phyloP scores from a whole-genome alignment of 176 grass and related monocot genomes.

The Aegilops speltoides region DNA sequence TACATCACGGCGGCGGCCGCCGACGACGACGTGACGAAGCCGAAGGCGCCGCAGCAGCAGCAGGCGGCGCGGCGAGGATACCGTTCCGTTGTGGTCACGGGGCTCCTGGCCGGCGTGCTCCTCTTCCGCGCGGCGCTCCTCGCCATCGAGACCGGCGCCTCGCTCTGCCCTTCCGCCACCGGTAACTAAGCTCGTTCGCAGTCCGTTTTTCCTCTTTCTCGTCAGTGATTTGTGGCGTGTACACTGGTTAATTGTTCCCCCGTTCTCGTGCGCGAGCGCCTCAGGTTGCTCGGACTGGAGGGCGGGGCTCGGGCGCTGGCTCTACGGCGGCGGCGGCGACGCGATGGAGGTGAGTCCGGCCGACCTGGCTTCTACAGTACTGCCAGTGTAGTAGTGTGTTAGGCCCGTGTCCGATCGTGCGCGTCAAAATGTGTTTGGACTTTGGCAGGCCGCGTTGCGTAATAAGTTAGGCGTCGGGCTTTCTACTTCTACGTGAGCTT shows the following conservation, averaged over 20 bases:
- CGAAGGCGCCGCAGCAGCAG: constrained; percentile 21
- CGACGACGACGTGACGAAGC: background rate
- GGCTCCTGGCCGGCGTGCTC: constrained; percentile 69
- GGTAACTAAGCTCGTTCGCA: background rate
- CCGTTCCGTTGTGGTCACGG: constrained; percentile 52
- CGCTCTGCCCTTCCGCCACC: constrained; percentile 60
- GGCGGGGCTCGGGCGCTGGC: constrained; percentile 47
- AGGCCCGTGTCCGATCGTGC: background rate
- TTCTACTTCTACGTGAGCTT: background rate
- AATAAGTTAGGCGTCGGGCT: background rate
- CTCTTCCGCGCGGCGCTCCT: constrained; percentile 78
- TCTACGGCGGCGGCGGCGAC: constrained; percentile 55
- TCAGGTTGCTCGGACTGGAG: constrained; percentile 82
- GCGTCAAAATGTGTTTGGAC: constrained; percentile 2
- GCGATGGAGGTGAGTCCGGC: constrained; percentile 58
- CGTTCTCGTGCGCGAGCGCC: background rate
- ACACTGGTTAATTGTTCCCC: background rate
- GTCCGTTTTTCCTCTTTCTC: background rate
- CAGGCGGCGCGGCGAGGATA: constrained; percentile 38
- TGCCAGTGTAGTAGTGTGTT: background rate
- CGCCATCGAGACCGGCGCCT: constrained; percentile 70
- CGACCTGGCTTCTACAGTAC: background rate
- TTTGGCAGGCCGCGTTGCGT: background rate
- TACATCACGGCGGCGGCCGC: constrained; percentile 31
- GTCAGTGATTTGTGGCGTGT: background rate